These are phyloP conservation scores for Fraxinus pennsylvanica DNA, from an alignment of 257 asterid species.

Conservation along the genomic window DNA sequence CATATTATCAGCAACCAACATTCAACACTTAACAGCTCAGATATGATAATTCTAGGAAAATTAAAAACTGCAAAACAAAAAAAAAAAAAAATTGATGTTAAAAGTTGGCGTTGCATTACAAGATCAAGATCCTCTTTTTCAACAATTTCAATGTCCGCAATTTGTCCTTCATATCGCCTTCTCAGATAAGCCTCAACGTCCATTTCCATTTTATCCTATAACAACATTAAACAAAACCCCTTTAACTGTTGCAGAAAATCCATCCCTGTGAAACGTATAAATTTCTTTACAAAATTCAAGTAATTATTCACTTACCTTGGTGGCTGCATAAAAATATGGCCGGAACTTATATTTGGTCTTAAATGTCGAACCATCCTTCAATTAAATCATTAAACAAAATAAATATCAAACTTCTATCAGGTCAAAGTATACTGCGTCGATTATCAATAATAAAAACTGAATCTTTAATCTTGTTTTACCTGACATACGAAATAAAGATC, in stretches of 20 bases:
- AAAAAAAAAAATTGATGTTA: not conserved
- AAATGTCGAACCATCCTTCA: conserved; percentile 93
- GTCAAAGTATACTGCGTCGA: not conserved
- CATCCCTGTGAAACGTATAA: not conserved
- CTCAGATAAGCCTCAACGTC: conserved; percentile 93
- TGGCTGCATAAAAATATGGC: conserved; percentile 94
- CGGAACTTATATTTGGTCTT: conserved; percentile 85
- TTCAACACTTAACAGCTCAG: conserved; percentile 13
- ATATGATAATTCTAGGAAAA: conserved; percentile 10
- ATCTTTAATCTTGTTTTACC: conserved; percentile 38
- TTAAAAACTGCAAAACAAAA: not conserved
- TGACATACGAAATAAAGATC: conserved; percentile 96
- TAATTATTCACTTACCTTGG: conserved; percentile 56
- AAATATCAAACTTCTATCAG: conserved; percentile 14
- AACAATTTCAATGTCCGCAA: conserved; percentile 77
- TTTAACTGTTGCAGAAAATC: conserved; percentile 14
- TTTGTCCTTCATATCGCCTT: conserved; percentile 89
- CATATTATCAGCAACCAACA: not conserved
- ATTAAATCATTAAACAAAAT: conserved; percentile 24
- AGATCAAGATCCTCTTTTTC: conserved; percentile 94
- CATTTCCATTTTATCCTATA: conserved; percentile 83
- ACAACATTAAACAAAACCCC: conserved; percentile 24
- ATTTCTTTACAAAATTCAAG: conserved; percentile 7
- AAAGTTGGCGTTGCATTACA: conserved; percentile 47
- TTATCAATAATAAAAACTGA: not conserved